A percentile compares a stretch with the other conserved stretches of the same genome.
Evolutionary conservation across 1,139 yeast genomes (phyloP).

Genomic region (Nakaseomyces uthaithaninus): DNA sequence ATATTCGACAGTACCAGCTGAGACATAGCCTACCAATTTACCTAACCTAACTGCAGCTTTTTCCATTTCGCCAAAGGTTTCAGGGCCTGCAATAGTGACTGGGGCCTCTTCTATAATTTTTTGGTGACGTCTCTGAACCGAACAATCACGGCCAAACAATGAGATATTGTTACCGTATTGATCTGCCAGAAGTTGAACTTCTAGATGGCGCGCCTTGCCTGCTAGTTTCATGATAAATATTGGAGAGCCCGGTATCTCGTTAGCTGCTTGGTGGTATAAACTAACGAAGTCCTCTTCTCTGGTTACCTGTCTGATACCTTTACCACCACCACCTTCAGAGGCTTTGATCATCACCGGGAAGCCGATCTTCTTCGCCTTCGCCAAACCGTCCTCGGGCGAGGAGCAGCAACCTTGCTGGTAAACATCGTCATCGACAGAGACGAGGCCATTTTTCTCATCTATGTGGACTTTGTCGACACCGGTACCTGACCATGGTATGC

Average conservation of each 20-base stretch:
- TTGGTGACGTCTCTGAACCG: slow-evolving; percentile 96
- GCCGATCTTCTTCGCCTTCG: slow-evolving; percentile 76
- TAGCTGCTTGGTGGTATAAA: slow-evolving; percentile 80
- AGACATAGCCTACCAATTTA: slow-evolving; percentile 90
- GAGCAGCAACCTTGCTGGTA: slow-evolving; percentile 84
- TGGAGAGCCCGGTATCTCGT: slow-evolving; percentile 94
- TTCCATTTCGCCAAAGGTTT: slow-evolving; percentile 87
- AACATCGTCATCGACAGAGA: slow-evolving; percentile 75
- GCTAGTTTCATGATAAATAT: slow-evolving; percentile 92
- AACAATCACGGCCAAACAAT: slow-evolving; percentile 91
- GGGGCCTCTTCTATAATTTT: slow-evolving; percentile 96
- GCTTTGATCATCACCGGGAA: slow-evolving; percentile 97
- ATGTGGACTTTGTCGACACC: slow-evolving; percentile 78
- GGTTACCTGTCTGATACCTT: slow-evolving; percentile 92
- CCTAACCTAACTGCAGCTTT: slow-evolving; percentile 96
- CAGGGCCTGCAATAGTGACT: slow-evolving; percentile 81
- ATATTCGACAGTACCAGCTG: slow-evolving; percentile 98
- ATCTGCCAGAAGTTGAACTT: slow-evolving; percentile 89
- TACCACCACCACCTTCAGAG: slow-evolving; percentile 99
- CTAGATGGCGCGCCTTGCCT: slow-evolving; percentile 91
- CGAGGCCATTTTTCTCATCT: slow-evolving; percentile 64
- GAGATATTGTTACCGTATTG: slow-evolving; percentile 94
- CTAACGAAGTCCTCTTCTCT: slow-evolving; percentile 61
- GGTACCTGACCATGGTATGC: slow-evolving; percentile 99
- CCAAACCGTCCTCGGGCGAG: slow-evolving; percentile 81